phyloP scores from a whole-genome alignment of 257 asterid genomes.

The Penstemon newberryi region DNA sequence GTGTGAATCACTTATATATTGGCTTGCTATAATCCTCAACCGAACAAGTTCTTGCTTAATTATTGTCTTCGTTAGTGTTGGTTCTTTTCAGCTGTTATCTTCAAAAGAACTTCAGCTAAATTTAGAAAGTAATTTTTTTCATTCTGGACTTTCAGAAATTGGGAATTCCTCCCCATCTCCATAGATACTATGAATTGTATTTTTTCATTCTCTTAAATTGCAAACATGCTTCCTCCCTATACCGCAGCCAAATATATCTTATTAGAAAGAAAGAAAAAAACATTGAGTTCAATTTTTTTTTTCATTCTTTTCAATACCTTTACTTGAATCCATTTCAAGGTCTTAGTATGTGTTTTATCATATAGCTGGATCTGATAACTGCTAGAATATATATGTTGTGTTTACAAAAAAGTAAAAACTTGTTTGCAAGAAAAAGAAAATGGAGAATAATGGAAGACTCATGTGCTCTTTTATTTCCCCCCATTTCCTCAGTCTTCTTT shows the following conservation, averaged over 20 bases:
- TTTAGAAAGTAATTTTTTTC: not conserved
- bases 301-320: not conserved
- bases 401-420: not conserved
- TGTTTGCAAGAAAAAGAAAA: not conserved
- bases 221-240: no score
- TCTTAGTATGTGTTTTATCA: not conserved
- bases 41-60: not conserved
- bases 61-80: not conserved
- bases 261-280: no score
- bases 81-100: conserved; percentile 6
- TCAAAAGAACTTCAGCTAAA: not conserved
- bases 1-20: not conserved
- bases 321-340: not conserved
- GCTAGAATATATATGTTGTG: no score
- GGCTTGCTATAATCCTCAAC: not conserved
- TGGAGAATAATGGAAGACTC: not conserved
- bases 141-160: not conserved
- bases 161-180: not conserved
- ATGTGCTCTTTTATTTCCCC: not conserved
- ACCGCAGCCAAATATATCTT: not conserved
- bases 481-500: not conserved
- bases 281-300: no score
- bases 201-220: not conserved
- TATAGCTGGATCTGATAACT: no score
- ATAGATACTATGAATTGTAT: not conserved